Base-by-base conservation (phyloP, 164 flowering plant species). In the Aristolochia fimbriata region DNA sequence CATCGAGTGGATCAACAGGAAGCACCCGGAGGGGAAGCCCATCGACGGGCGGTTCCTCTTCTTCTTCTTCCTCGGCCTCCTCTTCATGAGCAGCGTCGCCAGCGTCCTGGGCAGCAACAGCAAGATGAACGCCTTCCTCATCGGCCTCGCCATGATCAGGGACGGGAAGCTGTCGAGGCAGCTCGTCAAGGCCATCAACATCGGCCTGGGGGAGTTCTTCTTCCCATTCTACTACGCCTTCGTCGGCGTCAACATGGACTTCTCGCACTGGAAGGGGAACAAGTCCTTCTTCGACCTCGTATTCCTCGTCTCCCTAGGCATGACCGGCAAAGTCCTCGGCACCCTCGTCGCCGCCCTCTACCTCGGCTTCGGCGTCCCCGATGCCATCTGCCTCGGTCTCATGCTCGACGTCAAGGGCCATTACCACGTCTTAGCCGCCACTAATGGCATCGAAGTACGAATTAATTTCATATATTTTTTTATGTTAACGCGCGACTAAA, bases 1-100 rank as follows among this genome's bases (percentile, higher is more conserved):
- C n/a, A 54, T 83, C 65, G 65, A 61, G 17, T 85, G 86, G 85
- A 76, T 88, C 6, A 82, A 83, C 63, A 59, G 69, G 1, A 75
- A 71, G 20, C 82, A 85, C 53, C 91, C 96, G 0, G 78, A 74
- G 10, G 91, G 96, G 21, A 85, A 82, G 53, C 75, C 80, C 0
- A 67, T 88, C 70, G 81, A 75, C 59, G 86, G 82, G 1, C 65
- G 83, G 0, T 85, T 83, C 62, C 52, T 88, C 25, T 75, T 83
- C 12, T 69, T 85, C 0, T 68, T 81, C 2, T 15, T 83, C 0
- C 83, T 82, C 0, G 70, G 66, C 45, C 65, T 83, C 60, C 67
- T 63, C 5, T 0, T 69, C 1, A n/a, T 80, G 0, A 78, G 82
- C 47, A 45, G 63, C 21, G 58, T 62, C 41, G 65, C 78, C 0